Conservation (phyloP, 345 rosid genomes). For the Brassica rapa region DNA sequence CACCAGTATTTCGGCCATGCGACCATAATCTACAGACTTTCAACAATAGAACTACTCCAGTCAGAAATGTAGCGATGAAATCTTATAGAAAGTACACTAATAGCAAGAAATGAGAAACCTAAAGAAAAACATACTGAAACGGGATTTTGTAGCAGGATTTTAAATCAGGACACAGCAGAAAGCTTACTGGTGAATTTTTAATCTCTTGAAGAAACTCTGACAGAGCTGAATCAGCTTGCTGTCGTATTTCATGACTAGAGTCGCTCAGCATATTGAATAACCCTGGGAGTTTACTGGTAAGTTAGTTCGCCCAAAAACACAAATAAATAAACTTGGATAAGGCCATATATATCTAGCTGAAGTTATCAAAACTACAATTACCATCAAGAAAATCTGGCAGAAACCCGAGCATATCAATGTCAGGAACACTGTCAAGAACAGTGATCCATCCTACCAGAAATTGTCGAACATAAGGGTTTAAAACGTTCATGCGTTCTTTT, state of each 20-base stretch:
- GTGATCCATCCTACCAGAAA: constrained; percentile 99
- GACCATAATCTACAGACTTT: constrained; percentile 99
- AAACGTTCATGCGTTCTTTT: constrained; percentile 95
- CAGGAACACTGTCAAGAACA: constrained; percentile 99
- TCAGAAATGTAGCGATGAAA: constrained; percentile 74
- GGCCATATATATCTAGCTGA: constrained; percentile 17
- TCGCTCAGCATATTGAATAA: constrained; percentile 98
- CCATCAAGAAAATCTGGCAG: constrained; percentile 99
- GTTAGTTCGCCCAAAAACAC: constrained; percentile 13
- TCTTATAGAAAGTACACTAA: background rate
- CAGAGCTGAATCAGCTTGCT: constrained; percentile 99
- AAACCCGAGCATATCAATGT: constrained; percentile 99
- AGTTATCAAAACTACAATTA: constrained; percentile 41
- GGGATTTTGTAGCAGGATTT: background rate
- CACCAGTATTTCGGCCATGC: constrained; percentile 99
- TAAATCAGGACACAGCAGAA: constrained; percentile 27
- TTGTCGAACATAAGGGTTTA: constrained; percentile 92
- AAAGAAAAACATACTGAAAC: constrained; percentile 22
- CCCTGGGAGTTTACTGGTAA: constrained; percentile 52
- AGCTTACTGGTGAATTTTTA: constrained; percentile 97
- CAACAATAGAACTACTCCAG: constrained; percentile 83
- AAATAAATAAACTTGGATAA: constrained; percentile 7
- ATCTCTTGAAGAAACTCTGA: constrained; percentile 99
- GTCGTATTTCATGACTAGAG: constrained; percentile 96
- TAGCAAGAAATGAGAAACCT: constrained; percentile 14